Evolutionary conservation across 192 early-diverging fungal species (phyloP).

Genomic region (Funneliformis geosporum): DNA sequence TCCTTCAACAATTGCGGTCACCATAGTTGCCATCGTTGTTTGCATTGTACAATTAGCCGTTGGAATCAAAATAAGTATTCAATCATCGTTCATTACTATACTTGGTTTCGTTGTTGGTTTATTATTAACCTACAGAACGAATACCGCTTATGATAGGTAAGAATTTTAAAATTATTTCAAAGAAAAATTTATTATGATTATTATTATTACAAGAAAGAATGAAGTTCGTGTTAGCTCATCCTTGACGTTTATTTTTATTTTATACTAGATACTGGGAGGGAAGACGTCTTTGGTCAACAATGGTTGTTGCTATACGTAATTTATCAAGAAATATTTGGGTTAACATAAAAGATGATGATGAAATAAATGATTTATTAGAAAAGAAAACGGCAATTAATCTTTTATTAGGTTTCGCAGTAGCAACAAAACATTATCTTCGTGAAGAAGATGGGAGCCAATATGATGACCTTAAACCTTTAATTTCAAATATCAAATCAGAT

Average conservation of each 20-base stretch:
- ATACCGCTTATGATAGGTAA: constrained; percentile 34
- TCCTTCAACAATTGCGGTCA: neutral
- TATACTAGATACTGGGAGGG: constrained; percentile 84
- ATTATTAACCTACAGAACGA: constrained; percentile 28
- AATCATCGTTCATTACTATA: constrained; percentile 10
- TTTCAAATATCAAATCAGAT: constrained; percentile 56
- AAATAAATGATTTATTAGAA: constrained; percentile 61
- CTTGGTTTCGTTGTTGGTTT: constrained; percentile 33
- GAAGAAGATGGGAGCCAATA: constrained; percentile 69
- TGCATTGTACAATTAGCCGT: neutral
- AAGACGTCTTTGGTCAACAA: constrained; percentile 76
- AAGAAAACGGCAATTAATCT: constrained; percentile 74
- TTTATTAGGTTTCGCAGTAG: constrained; percentile 73
- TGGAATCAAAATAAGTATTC: neutral
- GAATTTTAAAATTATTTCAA: too few species aligned
- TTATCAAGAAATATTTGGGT: constrained; percentile 80
- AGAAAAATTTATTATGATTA: neutral
- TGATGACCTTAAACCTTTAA: constrained; percentile 68
- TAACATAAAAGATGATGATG: constrained; percentile 47
- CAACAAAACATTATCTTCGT: constrained; percentile 85
- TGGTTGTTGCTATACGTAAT: constrained; percentile 72
- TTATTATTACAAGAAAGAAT: neutral
- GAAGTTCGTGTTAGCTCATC: neutral
- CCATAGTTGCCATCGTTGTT: neutral
- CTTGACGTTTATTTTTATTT: neutral